Conservation (phyloP, 1,139 yeast species). For the Geotrichum citri-aurantii region DNA sequence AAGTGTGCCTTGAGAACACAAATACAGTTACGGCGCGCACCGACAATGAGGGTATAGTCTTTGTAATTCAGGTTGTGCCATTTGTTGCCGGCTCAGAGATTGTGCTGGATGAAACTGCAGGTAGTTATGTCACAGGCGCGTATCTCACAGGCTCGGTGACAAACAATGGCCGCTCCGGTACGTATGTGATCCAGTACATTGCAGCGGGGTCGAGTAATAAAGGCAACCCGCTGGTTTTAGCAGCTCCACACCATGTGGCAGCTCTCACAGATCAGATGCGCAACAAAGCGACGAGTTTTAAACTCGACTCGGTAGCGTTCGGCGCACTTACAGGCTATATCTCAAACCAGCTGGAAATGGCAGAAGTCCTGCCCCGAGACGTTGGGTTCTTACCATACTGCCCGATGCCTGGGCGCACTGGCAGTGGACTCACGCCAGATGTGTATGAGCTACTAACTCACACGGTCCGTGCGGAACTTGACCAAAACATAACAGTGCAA, state of each 20-base stretch:
- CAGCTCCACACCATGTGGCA: constrained; percentile 65
- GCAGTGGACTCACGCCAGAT: constrained; percentile 49
- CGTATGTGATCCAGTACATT: constrained; percentile 49
- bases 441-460: constrained; percentile 52
- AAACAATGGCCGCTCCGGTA: constrained; percentile 36
- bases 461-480: constrained; percentile 55
- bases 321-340: constrained; percentile 61
- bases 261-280: constrained; percentile 51
- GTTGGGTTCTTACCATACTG: constrained; percentile 62
- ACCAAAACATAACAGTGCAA: constrained; percentile 50
- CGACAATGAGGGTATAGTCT: constrained; percentile 37
- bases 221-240: constrained; percentile 53
- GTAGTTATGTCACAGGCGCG: constrained; percentile 47
- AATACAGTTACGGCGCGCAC: not conserved
- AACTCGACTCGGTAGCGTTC: constrained; percentile 54
- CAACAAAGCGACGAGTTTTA: constrained; percentile 59
- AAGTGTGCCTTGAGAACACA: not conserved
- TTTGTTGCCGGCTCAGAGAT: constrained; percentile 30
- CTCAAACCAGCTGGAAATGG: constrained; percentile 46
- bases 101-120: constrained; percentile 52
- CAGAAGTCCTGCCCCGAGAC: constrained; percentile 46
- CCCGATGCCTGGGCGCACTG: constrained; percentile 35
- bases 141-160: constrained; percentile 37
- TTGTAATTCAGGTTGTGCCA: constrained; percentile 55
- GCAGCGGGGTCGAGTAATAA: constrained; percentile 50